phyloP scores from a whole-genome alignment of 306 rosid genomes.

The Dalbergia cultrata region DNA sequence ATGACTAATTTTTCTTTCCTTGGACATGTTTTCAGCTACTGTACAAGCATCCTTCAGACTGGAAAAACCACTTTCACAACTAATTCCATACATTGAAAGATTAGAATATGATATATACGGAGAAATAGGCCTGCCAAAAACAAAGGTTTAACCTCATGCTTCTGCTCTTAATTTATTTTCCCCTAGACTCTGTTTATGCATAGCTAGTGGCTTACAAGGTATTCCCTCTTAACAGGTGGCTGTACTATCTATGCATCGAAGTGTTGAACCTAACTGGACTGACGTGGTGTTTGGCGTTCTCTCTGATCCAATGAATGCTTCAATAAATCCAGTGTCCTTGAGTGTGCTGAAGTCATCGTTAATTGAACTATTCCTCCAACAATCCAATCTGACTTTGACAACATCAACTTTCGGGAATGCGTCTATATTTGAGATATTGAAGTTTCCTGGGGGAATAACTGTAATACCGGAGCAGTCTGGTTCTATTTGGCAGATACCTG shows the following conservation, averaged over 20 bases:
- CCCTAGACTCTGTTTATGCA: slow-evolving; percentile 15
- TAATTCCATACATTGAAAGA: slow-evolving; percentile 72
- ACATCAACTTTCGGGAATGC: slow-evolving; percentile 74
- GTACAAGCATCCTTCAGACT: slow-evolving; percentile 83
- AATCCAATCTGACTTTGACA: slow-evolving; percentile 81
- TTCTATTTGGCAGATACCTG: slow-evolving; percentile 73
- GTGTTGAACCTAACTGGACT: slow-evolving; percentile 64
- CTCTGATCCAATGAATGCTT: slow-evolving; percentile 69
- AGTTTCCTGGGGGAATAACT: slow-evolving; percentile 82
- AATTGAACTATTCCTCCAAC: slow-evolving; percentile 74
- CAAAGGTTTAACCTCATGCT: slow-evolving; percentile 65
- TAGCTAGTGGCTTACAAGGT: slow-evolving; percentile 45
- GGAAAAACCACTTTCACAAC: slow-evolving; percentile 78
- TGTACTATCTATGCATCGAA: slow-evolving; percentile 76
- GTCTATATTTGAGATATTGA: slow-evolving; percentile 73
- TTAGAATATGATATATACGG: slow-evolving; percentile 79
- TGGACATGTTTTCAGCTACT: slow-evolving; percentile 67
- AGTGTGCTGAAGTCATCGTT: slow-evolving; percentile 80
- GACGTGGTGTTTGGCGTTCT: slow-evolving; percentile 83
- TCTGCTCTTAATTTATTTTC: slow-evolving; percentile 14
- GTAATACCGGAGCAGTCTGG: slow-evolving; percentile 74
- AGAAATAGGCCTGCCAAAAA: slow-evolving; percentile 79
- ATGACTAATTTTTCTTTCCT: not conserved
- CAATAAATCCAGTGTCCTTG: slow-evolving; percentile 71
- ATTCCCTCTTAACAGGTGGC: slow-evolving; percentile 69